Conservation (phyloP, 192 early-diverging fungal species). For the Gonapodya prolifera region DNA sequence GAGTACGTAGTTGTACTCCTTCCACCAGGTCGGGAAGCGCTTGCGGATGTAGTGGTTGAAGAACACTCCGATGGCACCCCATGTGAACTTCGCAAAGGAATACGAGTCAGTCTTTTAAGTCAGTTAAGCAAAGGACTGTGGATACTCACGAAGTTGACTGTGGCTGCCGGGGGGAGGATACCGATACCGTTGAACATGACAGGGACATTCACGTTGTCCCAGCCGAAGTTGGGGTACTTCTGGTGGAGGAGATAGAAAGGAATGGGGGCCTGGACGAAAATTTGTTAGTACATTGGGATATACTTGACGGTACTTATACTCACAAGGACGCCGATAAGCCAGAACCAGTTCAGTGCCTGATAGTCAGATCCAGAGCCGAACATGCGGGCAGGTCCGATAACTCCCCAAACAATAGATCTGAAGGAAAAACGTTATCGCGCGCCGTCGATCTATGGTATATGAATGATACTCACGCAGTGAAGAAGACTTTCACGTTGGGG, state of each 20-base stretch:
- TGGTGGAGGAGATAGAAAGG: constrained; percentile 50
- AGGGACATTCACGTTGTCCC: constrained; percentile 54
- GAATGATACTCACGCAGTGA: constrained; percentile 53
- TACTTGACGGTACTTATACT: too few species aligned
- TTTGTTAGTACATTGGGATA: too few species aligned
- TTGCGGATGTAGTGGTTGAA: constrained; percentile 62
- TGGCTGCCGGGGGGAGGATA: constrained; percentile 46
- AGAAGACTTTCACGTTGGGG: constrained; percentile 44
- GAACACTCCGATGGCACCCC: constrained; percentile 15
- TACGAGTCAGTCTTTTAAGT: constrained; percentile 6
- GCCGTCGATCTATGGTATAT: too few species aligned
- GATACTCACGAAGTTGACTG: background rate
- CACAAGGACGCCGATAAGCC: constrained; percentile 48
- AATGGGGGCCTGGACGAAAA: too few species aligned
- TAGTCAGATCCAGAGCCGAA: constrained; percentile 51
- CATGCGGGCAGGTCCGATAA: constrained; percentile 55
- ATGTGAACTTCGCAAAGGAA: constrained; percentile 39
- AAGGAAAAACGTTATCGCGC: too few species aligned
- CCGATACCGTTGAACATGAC: constrained; percentile 49
- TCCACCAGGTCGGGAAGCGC: constrained; percentile 47
- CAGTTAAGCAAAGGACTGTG: constrained; percentile 17
- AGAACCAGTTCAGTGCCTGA: constrained; percentile 29
- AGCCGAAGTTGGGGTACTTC: constrained; percentile 53
- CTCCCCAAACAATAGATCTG: constrained; percentile 78
- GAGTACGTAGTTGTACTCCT: constrained; percentile 53